Evolutionary conservation across 768 basidiomycete genomes (phyloP), one percentile per base, ranked within the genome.

Genomic region (Lactifluus rugatus): DNA sequence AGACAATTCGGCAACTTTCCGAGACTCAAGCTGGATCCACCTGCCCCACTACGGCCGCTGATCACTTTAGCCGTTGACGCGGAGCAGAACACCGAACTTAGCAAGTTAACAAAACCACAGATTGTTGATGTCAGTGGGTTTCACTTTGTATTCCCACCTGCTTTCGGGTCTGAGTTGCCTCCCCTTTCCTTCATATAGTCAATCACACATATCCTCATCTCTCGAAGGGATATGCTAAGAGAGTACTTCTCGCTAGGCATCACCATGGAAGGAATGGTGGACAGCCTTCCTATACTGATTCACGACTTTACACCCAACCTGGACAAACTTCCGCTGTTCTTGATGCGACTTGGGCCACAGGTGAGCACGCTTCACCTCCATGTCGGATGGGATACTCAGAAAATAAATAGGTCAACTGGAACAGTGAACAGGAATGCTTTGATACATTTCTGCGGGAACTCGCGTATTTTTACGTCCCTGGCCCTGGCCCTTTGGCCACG

Each of bases 301-400:
- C 79, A 82, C 49, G 93, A 89, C 44, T 97, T 90, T 67, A 87
- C 87, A 6, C 96, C 96, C 1, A 89, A 94, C 67, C 76, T 98
- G 4, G 87, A 93, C 65, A 89, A 92, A 65, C 74, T 98, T 8
- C 96, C 96, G 0, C 76, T 83, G 56, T 90, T 97, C 61, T 76
- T 95, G 45, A 87, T 97, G 84, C 80, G 93, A 42, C 80, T 96
- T 6, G 94, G 92, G 0, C 89, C 93, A n/a, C 86, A 89, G 78
- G 93, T 60, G 45, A 21, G 52, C 47, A 1, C 52, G 25, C 49
- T 51, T 44, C 11, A 9, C 42, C 50, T 23, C 44, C 23, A 41
- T 37, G 45, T 31, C 14, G 28, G 16, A 21, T 17, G n/a, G 52
- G 53, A 28, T 34, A 48, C 49, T 47, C n/a, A 39, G 47, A 26